phyloP scores from a whole-genome alignment of 768 basidiomycete species.

The Leccinum subtestaceum region DNA sequence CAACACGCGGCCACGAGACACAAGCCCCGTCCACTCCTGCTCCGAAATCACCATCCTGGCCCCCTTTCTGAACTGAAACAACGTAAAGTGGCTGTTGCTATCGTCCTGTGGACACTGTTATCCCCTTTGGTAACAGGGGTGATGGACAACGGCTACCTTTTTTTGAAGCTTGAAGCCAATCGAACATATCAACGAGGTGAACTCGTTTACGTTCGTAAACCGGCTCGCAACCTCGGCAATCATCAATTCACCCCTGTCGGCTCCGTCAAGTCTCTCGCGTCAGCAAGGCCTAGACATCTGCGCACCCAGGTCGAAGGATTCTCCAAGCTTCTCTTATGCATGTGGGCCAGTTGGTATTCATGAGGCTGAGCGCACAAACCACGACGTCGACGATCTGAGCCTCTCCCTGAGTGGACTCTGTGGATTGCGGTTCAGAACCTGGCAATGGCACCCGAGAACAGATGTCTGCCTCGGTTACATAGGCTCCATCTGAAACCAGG shows the following conservation, averaged over 20 bases:
- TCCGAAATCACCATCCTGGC: constrained; percentile 44
- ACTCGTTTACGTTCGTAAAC: constrained; percentile 65
- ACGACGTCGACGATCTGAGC: constrained; percentile 87
- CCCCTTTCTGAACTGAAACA: constrained; percentile 77
- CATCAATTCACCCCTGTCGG: constrained; percentile 69
- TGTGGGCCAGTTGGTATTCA: constrained; percentile 95
- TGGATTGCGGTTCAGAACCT: constrained; percentile 56
- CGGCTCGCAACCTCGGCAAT: constrained; percentile 90
- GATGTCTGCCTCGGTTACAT: constrained; percentile 88
- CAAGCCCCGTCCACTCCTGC: constrained; percentile 58
- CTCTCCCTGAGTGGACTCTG: constrained; percentile 43
- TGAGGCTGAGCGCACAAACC: constrained; percentile 92
- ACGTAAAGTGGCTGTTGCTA: constrained; percentile 78
- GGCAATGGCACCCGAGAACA: constrained; percentile 80
- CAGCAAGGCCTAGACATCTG: constrained; percentile 12
- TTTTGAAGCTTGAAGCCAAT: constrained; percentile 72
- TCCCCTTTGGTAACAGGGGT: not conserved
- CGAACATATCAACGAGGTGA: constrained; percentile 56
- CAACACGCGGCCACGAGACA: constrained; percentile 54
- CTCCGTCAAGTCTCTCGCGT: constrained; percentile 11
- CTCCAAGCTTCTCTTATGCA: constrained; percentile 89
- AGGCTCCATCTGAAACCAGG: constrained; percentile 68
- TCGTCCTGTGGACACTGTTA: constrained; percentile 54
- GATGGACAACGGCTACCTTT: constrained; percentile 47
- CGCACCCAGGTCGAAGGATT: constrained; percentile 79